Evolutionary conservation across 1,284 basidiomycete species (phyloP).

Genomic region (Ceratobasidium sp.): DNA sequence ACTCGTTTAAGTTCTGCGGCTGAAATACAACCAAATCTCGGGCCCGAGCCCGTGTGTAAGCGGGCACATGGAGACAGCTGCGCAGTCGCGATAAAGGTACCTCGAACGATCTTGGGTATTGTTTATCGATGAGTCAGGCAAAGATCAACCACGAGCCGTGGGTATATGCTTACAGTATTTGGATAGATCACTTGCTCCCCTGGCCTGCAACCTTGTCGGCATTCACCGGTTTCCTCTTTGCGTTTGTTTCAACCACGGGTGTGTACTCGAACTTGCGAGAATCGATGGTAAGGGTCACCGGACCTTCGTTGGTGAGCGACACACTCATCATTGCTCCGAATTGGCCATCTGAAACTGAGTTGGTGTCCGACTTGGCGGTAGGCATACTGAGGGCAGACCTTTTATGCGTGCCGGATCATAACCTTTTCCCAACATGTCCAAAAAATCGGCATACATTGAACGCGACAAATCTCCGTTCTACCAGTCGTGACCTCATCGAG

Average conservation of each 20-base stretch:
- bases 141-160: not conserved
- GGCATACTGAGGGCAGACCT: constrained; percentile 58
- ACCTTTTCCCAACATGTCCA: constrained; percentile 66
- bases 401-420: constrained; percentile 79
- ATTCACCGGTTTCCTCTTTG: not conserved
- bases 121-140: not conserved
- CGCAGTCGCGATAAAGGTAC: not conserved
- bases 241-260: constrained; percentile 4
- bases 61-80: not conserved
- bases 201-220: not conserved
- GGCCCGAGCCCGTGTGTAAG: not conserved
- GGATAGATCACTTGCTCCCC: not conserved
- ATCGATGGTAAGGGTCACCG: constrained; percentile 82
- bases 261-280: constrained; percentile 46
- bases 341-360: constrained; percentile 67
- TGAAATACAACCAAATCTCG: not conserved
- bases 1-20: not conserved
- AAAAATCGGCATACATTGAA: constrained; percentile 72
- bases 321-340: constrained; percentile 96
- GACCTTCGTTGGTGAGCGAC: constrained; percentile 82
- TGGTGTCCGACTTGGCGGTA: not conserved
- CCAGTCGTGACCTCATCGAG: constrained; percentile 16
- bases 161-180: not conserved
- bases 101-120: not conserved
- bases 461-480: constrained; percentile 73